Evolutionary conservation across 2,329 filamentous ascomycete genomes (phyloP), one percentile per base, ranked within the genome.

Genomic region (Alternaria metachromatica): DNA sequence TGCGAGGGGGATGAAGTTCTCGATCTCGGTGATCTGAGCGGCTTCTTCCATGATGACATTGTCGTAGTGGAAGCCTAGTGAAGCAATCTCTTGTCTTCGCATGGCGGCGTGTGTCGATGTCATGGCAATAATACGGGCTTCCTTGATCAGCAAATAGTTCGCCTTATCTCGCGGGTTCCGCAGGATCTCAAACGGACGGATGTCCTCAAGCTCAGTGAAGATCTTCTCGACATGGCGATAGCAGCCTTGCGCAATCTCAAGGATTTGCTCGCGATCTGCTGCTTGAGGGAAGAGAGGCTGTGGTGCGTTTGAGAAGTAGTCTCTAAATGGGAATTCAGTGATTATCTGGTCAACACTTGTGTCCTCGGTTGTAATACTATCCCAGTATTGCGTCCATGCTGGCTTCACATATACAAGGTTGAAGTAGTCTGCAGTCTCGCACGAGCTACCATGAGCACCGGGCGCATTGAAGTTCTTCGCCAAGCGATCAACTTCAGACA

Each of bases 21-120:
- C 96, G 49, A 97, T 92, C 80, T 99, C 96, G 0, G 95, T 99
- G 76, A 99, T 95, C 77, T 99, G 96, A 12, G 96, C 96, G 6
- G 96, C 95, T 85, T 99, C 96, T 83, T 99, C 96, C 92, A 99
- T 97, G 57, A 99, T 87, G 12, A 99, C 92, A 68, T 97, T 99
- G 83, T 98, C 94, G 74, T 99, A 99, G 71, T 93, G 93, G 81
- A 99, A 99, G 15, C 94, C 94, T n/a, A 98, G 86, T 15, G 88
- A 87, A 1, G 93, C 91, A 72, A 99, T 98, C 74, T 98, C 95
- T 67, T 93, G 89, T 66, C 95, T 87, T 65, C 94, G 89, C 87
- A 99, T 99, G 2, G 96, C 96, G 5, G 96, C 96, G 80, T 99
- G 96, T 0, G 96, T 99, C 5, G 94, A 96, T 18, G 96, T 99